Evolutionary conservation across 2,329 filamentous ascomycete genomes (phyloP), one percentile per base, ranked within the genome.

Genomic region (Colletotrichum euphorbiae): DNA sequence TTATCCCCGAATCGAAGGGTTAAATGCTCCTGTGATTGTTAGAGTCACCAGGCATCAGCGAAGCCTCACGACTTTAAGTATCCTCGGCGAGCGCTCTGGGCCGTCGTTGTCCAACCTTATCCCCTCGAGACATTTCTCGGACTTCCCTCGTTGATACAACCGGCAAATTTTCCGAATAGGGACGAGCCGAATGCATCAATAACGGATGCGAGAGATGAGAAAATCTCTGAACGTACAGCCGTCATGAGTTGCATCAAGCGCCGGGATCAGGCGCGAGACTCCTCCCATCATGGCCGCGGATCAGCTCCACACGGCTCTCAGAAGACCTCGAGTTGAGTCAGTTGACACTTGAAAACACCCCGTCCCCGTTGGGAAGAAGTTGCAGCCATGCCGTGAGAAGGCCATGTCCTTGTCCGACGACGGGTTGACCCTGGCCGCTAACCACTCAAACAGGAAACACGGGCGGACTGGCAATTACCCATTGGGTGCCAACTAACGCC

Each of bases 201-300:
- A 31, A 13, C 56, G 31, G 31, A 59, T 50, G 17, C 46, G 38
- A 55, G 13, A 46, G 19, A 31, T 33, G n/a, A 36, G 17, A 31
- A 56, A 65, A 51, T 48, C 50, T 54, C 54, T 38, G 33, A 51
- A 50, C 46, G 31, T 58, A 65, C 40, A 24, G 15, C 61, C 48
- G 61, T 50, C 48, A 66, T 55, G 54, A 69, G 66, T 69, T 60
- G 54, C 66, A 69, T 69, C 61, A 51, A 51, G 38, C 56, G 33
- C 62, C 56, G 43, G 55, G 62, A 33, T 48, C 28, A n/a, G 24
- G 17, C 17, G 45, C 33, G 46, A 31, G 52, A 54, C 42, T 55
- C 48, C 42, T 60, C 62, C 31, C 40, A 45, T 38, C 42, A 21
- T 11, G 15, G 46, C 15, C 59, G 19, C 42, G 13, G 1, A 3